Base-by-base conservation (phyloP, 805 yeast species). In the Wickerhamomyces bovis region DNA sequence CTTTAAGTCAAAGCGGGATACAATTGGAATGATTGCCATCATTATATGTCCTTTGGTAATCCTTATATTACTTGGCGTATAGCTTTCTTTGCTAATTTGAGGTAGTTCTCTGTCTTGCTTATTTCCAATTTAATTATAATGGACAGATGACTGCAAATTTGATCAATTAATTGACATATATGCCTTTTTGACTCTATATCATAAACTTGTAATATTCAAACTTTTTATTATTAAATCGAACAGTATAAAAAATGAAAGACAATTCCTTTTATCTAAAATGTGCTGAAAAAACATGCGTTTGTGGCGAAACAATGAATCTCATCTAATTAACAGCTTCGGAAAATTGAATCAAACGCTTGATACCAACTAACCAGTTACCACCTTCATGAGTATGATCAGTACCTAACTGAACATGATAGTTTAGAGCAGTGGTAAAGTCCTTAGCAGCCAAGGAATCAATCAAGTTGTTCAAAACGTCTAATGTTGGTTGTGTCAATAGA, bases 341-440 rank as follows among this genome's bases (percentile, higher is more conserved):
- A 77, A 94, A 87, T 52, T 83, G 84, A 51, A 92, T 80, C 52
- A 94, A 75, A 56, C 97, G 80, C 66, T 85, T 89, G 41, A 94
- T 83, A 56, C 99, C 99, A 28, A 85, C 79, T 70, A 85, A 78
- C 99, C 99, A 94, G 58, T 84, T 81, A 13, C 96, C 97, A 53
- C 85, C 79, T 64, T 90, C 95, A 21, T 76, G 78, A 21, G 83
- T 75, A 51, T 78, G 75, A 33, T 77, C 75, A 8, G 88, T 75
- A 20, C 85, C 77, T 50, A 94, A 75, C 44, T 80, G 78, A 31
- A 72, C 63, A 51, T 78, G 80, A 30, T 78, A 55, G 2, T 73
- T 64, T 44, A 73, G 66, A 1, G 98, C 97, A 15, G 69, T 69
- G 4, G 66, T 63, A 61, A 69, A 86, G 49, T 88, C 83, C 49